Evolutionary conservation across 2,329 filamentous ascomycete genomes (phyloP).

Genomic region (Pezicula carpinea): DNA sequence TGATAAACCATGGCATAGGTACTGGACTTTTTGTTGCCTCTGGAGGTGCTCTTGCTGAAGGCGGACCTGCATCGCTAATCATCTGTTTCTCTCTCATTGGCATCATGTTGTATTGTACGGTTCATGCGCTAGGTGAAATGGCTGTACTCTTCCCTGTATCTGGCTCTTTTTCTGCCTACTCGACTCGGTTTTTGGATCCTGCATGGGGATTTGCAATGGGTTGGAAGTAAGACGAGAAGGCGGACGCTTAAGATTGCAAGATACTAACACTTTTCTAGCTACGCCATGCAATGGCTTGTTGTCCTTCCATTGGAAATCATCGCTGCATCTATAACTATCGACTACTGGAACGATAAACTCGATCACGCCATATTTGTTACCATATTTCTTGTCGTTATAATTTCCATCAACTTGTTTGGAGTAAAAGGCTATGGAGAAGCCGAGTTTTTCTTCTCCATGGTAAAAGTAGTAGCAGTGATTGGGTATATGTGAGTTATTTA

Average conservation of each 20-base stretch:
- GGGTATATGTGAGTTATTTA: slow-evolving; percentile 68
- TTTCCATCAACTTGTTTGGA: slow-evolving; percentile 81
- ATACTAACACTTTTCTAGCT: slow-evolving; percentile 41
- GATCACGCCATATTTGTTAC: slow-evolving; percentile 74
- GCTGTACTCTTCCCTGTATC: slow-evolving; percentile 87
- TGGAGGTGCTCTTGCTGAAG: slow-evolving; percentile 62
- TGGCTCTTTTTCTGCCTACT: slow-evolving; percentile 88
- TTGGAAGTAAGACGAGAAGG: slow-evolving; percentile 56
- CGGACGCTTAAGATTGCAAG: background rate
- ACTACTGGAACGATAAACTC: slow-evolving; percentile 67
- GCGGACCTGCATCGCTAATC: slow-evolving; percentile 73
- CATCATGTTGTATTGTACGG: slow-evolving; percentile 84
- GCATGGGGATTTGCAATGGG: slow-evolving; percentile 96
- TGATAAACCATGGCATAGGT: slow-evolving; percentile 37
- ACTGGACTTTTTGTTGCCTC: slow-evolving; percentile 87
- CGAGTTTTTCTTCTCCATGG: slow-evolving; percentile 79
- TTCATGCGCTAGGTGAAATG: slow-evolving; percentile 87
- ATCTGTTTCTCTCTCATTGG: slow-evolving; percentile 78
- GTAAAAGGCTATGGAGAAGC: slow-evolving; percentile 87
- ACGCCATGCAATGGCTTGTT: slow-evolving; percentile 83
- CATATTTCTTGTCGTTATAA: slow-evolving; percentile 72
- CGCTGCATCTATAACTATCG: slow-evolving; percentile 77
- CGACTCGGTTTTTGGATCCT: slow-evolving; percentile 86
- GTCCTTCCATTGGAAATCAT: slow-evolving; percentile 83
- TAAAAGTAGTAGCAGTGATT: slow-evolving; percentile 83